These are phyloP conservation scores for Coemansia asiatica DNA, from an alignment of 192 early-diverging fungal species.

Conservation along the genomic window DNA sequence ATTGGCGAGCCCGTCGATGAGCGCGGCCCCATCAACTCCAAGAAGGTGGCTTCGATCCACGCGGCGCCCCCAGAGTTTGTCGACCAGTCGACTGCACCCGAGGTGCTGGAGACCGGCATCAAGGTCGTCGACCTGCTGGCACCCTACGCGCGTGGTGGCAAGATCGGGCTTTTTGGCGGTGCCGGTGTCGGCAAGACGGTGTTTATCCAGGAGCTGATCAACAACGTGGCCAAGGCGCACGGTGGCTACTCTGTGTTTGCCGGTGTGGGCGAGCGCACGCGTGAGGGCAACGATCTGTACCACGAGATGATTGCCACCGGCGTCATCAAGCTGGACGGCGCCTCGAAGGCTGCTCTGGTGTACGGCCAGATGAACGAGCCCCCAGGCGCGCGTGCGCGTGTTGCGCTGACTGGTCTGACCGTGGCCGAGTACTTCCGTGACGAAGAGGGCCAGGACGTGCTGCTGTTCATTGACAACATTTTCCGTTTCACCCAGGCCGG, in stretches of 20 bases:
- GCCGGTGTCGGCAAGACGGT: conserved; percentile 99
- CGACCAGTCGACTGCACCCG: conserved; percentile 92
- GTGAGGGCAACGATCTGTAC: conserved; percentile 99
- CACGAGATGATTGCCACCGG: conserved; percentile 97
- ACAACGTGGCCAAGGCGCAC: conserved; percentile 99
- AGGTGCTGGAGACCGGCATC: conserved; percentile 96
- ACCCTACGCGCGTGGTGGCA: conserved; percentile 95
- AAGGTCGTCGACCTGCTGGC: conserved; percentile 98
- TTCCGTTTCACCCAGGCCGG: conserved; percentile 99
- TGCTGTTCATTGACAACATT: conserved; percentile 99
- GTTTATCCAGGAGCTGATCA: conserved; percentile 98
- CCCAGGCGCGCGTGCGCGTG: conserved; percentile 98
- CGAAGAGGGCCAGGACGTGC: conserved; percentile 98
- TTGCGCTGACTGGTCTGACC: conserved; percentile 94
- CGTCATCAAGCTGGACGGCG: conserved; percentile 93
- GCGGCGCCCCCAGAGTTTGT: conserved; percentile 90
- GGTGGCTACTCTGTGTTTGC: conserved; percentile 98
- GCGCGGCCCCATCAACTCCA: conserved; percentile 92
- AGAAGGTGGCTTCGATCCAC: conserved; percentile 86
- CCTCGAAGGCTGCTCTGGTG: conserved; percentile 93
- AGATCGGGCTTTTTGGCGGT: conserved; percentile 99
- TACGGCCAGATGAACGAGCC: conserved; percentile 99
- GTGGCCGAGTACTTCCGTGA: conserved; percentile 99
- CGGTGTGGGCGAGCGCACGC: conserved; percentile 98
- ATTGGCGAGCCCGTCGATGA: conserved; percentile 98